These are phyloP conservation scores for Kodamaea neixiangensis DNA, from an alignment of 805 yeast genomes.

Conservation along the genomic window DNA sequence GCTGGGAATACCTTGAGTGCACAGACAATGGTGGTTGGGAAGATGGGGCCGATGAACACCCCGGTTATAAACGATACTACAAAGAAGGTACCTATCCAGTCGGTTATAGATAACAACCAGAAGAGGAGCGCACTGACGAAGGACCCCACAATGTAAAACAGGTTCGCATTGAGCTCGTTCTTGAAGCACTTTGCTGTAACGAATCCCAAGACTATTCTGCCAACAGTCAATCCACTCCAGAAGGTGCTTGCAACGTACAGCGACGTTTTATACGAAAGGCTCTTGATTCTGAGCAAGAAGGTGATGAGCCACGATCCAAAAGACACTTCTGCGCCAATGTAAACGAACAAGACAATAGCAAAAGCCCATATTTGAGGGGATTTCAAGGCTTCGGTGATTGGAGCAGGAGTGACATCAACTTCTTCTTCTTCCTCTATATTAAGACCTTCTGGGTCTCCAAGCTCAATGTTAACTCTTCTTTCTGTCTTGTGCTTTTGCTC, in stretches of 20 bases:
- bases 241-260: constrained; percentile 52
- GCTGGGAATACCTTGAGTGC: constrained; percentile 64
- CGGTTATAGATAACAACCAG: constrained; percentile 35
- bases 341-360: constrained; percentile 45
- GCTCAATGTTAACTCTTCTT: constrained; percentile 6
- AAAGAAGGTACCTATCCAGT: constrained; percentile 27
- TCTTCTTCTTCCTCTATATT: constrained; percentile 2
- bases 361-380: constrained; percentile 43
- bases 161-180: constrained; percentile 49
- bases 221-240: constrained; percentile 54
- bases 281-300: constrained; percentile 43
- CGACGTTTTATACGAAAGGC: constrained; percentile 35
- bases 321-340: constrained; percentile 55
- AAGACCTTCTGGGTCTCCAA: neutral
- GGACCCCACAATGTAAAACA: constrained; percentile 37
- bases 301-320: constrained; percentile 57
- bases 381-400: constrained; percentile 34
- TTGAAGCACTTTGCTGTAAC: constrained; percentile 50
- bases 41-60: constrained; percentile 53
- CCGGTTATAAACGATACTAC: constrained; percentile 45
- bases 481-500: constrained; percentile 12
- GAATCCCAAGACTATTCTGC: constrained; percentile 52
- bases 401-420: constrained; percentile 11
- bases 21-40: constrained; percentile 69
- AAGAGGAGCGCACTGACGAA: constrained; percentile 30